Evolutionary conservation across 2,329 filamentous ascomycete genomes (phyloP), one percentile per base, ranked within the genome.

Genomic region (Fusarium burgessii): DNA sequence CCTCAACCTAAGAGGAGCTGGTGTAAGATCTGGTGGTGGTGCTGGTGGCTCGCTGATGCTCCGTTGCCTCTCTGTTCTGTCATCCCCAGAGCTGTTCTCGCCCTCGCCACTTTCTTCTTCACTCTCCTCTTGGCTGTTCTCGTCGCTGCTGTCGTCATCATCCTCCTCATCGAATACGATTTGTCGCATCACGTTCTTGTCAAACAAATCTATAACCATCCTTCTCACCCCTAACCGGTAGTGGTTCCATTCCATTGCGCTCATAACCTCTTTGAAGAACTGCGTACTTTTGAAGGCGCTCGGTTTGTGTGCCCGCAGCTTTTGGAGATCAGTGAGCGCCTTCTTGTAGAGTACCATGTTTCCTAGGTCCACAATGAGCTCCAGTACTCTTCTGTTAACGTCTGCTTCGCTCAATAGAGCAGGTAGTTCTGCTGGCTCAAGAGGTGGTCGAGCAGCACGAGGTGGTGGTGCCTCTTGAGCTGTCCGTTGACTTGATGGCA

Each of bases 281-380:
- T 87, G 85, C 8, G 91, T 89, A 76, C 92, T 92, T 40, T 88
- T 88, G 78, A 99, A 98, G 1, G 91, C 90, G 2, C 90, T 85
- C 1, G 90, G 90, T 74, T 93, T 92, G 76, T 91, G 92, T 56
- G 88, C 84, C 83, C 93, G 95, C 68, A 97, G 87, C 85, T 95
- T 87, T 77, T 88, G 90, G 59, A 99, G 86, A 79, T 98, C 95
- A 23, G 87, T 89, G 55, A 95, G 90, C 9, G 95, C 93, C 78
- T 92, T 92, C 80, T 97, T 97, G 77, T 94, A 95, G 52, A 98
- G 86, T 18, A 99, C 94, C 64, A 95, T 96, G 78, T 98, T 98
- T 61, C 95, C 94, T 63, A 99, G 87, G 76, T 98, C 95, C 17
- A 93, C 90, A 69, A 97, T 91, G 40, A 96, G 88, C 76, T 94